Percentiles rank a stretch among this genome's conserved stretches.
These are phyloP conservation scores for Myxozyma mucilagina DNA, from an alignment of 805 yeast species.

Conservation along the genomic window DNA sequence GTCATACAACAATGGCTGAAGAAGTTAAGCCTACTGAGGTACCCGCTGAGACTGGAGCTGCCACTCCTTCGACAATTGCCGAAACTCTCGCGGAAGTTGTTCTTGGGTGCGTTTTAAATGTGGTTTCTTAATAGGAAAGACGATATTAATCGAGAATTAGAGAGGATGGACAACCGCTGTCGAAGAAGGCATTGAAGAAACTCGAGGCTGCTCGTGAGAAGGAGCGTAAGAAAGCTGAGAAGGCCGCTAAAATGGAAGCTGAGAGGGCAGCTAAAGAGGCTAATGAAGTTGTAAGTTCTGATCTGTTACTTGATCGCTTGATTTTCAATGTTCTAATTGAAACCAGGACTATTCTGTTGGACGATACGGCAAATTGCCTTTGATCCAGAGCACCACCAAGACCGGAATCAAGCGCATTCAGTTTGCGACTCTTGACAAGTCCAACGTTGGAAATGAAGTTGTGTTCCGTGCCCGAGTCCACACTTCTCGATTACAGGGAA, in stretches of 20 bases:
- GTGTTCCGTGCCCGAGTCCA: conserved; percentile 93
- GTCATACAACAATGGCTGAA: conserved; percentile 12
- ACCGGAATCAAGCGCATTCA: conserved; percentile 65
- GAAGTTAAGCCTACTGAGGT: conserved; percentile 16
- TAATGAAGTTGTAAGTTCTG: conserved; percentile 52
- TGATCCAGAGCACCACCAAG: conserved; percentile 73
- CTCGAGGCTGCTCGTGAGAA: conserved; percentile 90
- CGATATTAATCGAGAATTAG: conserved; percentile 38
- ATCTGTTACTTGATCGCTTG: not conserved
- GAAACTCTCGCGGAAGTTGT: conserved; percentile 15
- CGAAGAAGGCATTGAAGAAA: conserved; percentile 94
- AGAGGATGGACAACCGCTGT: conserved; percentile 80
- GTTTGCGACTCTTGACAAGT: conserved; percentile 54
- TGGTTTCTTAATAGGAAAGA: too few species aligned
- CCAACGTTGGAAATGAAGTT: conserved; percentile 71
- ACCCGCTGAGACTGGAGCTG: conserved; percentile 5
- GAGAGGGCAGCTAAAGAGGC: conserved; percentile 81
- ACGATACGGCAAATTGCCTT: conserved; percentile 85
- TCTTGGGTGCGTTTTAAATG: conserved; percentile 15
- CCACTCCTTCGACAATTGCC: conserved; percentile 7
- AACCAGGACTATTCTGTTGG: conserved; percentile 72
- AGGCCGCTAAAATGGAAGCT: conserved; percentile 80
- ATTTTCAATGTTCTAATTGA: not conserved
- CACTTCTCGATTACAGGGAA: conserved; percentile 92
- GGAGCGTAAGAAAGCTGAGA: conserved; percentile 88